Conservation (phyloP, 345 rosid genomes). For the Linum usitatissimum region DNA sequence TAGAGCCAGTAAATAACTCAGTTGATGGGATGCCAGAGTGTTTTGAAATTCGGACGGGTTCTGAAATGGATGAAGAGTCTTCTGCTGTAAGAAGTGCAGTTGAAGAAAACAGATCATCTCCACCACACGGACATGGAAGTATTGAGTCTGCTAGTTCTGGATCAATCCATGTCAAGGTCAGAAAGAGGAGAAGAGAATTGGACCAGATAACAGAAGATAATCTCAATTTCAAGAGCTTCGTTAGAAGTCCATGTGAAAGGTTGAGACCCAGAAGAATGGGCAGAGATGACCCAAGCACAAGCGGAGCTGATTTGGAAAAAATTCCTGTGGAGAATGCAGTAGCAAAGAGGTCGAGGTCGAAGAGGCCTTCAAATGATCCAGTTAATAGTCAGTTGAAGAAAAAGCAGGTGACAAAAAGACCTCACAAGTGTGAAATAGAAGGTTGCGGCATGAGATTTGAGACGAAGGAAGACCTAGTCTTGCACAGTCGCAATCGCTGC, state of each 20-base stretch:
- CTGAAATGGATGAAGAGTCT: constrained; percentile 26
- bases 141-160: constrained; percentile 15
- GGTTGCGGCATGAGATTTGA: constrained; percentile 78
- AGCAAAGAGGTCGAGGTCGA: constrained; percentile 31
- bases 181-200: constrained; percentile 43
- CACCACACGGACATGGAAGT: constrained; percentile 16
- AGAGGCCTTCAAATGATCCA: constrained; percentile 23
- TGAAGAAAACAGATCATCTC: constrained; percentile 17
- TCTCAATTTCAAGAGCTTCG: constrained; percentile 33
- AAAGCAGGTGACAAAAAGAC: constrained; percentile 21
- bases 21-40: constrained; percentile 17
- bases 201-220: constrained; percentile 32
- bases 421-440: constrained; percentile 60
- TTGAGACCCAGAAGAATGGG: constrained; percentile 58
- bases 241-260: constrained; percentile 95
- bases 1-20: constrained; percentile 7
- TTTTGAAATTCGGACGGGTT: constrained; percentile 19
- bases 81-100: constrained; percentile 14
- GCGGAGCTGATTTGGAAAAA: constrained; percentile 15
- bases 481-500: constrained; percentile 74
- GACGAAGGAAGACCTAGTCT: constrained; percentile 47
- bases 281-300: constrained; percentile 25
- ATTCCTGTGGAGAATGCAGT: constrained; percentile 23
- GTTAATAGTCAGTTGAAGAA: constrained; percentile 13
- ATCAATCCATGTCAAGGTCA: constrained; percentile 25